Evolutionary conservation across 2,329 filamentous ascomycete genomes (phyloP), one percentile per base, ranked within the genome.

Genomic region (Fusarium sororula): DNA sequence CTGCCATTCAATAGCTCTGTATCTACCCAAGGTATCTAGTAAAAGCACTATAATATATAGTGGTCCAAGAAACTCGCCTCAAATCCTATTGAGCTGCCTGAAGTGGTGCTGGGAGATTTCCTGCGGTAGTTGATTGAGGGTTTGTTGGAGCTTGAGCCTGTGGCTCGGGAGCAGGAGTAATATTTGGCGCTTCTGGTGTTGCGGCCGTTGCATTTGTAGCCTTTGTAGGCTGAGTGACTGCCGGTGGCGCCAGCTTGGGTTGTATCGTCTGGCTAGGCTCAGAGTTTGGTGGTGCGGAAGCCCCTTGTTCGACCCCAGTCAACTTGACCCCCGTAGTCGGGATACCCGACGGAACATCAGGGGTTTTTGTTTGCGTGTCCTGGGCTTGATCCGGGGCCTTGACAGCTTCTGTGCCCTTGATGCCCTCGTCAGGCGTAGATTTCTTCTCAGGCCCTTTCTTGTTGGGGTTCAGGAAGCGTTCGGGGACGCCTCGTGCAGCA

Each of bases 401-500:
- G 14, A 54, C 10, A 37, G 59, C 50, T 24, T 78, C 78, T 30
- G 65, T 75, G 17, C 28, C 72, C n/a, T 75, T 64, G n/a, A 41
- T 15, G 51, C 72, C 65, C 39, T 68, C 66, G 17, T 73, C 51
- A 35, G 62, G 39, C n/a, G 70, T 72, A 28, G 53, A 47, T 32
- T 65, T 68, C 57, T 72, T 73, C 53, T 76, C 75, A 17, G 72
- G 75, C 28, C 75, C 81, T 57, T 77, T 78, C 66, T 63, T 77
- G 32, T 80, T 72, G 13, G 84, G 84, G 56, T 86, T 81, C 45
- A 87, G 70, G 80, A 98, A 98, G 58, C 94, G 89, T 66, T 90
- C 91, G 1, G 95, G 96, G 30, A 98, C 95, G 12, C 95, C 95
- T 44, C 87, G 87, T 14, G 93, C 93, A 0, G 94, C 90, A 76